Base-by-base conservation (phyloP, 441 rosid genomes). In the Arabidopsis hybrid region DNA sequence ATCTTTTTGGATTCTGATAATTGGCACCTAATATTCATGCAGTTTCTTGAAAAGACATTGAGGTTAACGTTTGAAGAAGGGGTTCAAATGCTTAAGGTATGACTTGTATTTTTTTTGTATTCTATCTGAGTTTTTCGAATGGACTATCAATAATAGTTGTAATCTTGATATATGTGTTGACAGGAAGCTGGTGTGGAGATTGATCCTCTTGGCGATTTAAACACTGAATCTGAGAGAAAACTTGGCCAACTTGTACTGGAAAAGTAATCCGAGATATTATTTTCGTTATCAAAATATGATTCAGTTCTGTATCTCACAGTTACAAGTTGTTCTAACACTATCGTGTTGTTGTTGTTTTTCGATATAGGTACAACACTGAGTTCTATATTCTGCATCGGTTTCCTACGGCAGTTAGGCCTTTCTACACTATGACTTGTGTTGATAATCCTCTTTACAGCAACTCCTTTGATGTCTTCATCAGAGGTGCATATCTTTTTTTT, bases 391-490 rank as follows among this genome's bases (percentile, higher is more conserved):
- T 92, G 59, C 83, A 92, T 68, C 86, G 93, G 55, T 94, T 81
- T 79, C 95, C 97, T 60, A 49, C 79, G 70, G 90, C 87, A 47
- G 91, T 89, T 26, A 86, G 97, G 79, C 94, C 97, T 51, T 94
- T 92, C 82, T 92, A 94, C 81, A 94, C 99, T 6, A 94, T 92
- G 99, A 89, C 94, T 26, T 91, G 95, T 79, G 80, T 74, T 29
- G 97, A 90, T 71, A 78, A 87, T 81, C 36, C 89, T 9, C 80
- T 74, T 17, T 92, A 90, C 85, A 94, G 94, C 59, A 92, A 92
- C 81, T 94, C 95, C 45, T 92, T 94, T 78, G 97, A 94, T 78
- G 99, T 94, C 80, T 94, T 94, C 64, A 84, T 94, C 69, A 80
- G 94, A 89, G 99, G 99, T 89, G 79, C 42, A 32, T 65, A 12